phyloP scores from a whole-genome alignment of 2,329 filamentous ascomycete genomes.

The Zymoseptoria tritici region DNA sequence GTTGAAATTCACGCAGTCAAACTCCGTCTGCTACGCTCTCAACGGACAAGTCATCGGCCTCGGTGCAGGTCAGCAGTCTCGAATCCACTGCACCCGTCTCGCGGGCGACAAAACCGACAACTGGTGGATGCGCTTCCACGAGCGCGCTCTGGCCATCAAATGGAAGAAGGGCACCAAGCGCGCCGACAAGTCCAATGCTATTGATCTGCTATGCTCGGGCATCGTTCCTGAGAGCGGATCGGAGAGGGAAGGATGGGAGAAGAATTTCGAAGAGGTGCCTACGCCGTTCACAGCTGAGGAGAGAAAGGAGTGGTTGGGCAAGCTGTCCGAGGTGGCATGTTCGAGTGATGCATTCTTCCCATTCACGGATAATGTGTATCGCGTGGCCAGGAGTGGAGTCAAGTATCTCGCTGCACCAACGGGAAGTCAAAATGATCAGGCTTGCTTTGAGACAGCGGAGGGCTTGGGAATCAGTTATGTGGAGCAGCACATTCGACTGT shows the following conservation, averaged over 20 bases:
- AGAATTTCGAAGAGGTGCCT: slow-evolving; percentile 84
- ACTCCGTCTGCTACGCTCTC: slow-evolving; percentile 94
- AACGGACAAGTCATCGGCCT: slow-evolving; percentile 92
- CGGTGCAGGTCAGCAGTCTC: slow-evolving; percentile 91
- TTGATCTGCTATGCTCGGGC: slow-evolving; percentile 88
- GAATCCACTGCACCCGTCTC: slow-evolving; percentile 96
- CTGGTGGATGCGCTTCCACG: slow-evolving; percentile 99
- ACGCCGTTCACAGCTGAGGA: slow-evolving; percentile 74
- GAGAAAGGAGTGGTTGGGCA: slow-evolving; percentile 74
- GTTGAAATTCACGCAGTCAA: slow-evolving; percentile 97
- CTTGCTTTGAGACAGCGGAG: slow-evolving; percentile 82
- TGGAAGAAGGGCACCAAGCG: slow-evolving; percentile 98
- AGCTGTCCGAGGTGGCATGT: slow-evolving; percentile 74
- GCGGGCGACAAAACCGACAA: slow-evolving; percentile 98
- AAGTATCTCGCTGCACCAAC: slow-evolving; percentile 94
- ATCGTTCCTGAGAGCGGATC: slow-evolving; percentile 75
- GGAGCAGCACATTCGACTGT: slow-evolving; percentile 86
- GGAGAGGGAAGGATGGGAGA: slow-evolving; percentile 81
- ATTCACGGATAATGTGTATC: slow-evolving; percentile 96
- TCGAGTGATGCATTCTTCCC: slow-evolving; percentile 98
- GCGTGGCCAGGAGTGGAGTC: slow-evolving; percentile 76
- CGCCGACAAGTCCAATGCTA: slow-evolving; percentile 95
- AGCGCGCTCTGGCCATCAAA: slow-evolving; percentile 76
- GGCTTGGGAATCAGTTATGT: slow-evolving; percentile 90
- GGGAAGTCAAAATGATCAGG: slow-evolving; percentile 77